Base-by-base conservation (phyloP, 805 yeast genomes). In the Saccharomyces cerevisiae region DNA sequence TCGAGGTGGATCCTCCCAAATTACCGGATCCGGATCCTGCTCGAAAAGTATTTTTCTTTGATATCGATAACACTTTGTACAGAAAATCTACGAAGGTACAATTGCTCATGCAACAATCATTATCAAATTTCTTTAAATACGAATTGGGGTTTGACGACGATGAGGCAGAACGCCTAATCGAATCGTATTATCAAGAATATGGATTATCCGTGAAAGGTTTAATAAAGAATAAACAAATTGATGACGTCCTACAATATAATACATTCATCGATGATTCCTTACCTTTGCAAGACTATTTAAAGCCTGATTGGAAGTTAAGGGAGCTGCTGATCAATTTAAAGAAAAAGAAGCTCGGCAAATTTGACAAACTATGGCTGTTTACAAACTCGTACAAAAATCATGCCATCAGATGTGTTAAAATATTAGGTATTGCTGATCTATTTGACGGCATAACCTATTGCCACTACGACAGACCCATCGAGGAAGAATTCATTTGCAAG, bases 371-470 rank as follows among this genome's bases (percentile, higher is more conserved):
- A 58, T 92, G 99, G 99, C 77, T 94, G 47, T 87, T 89, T 64
- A 92, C 99, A 4, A 92, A 92, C 68, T 98, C 99, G 1, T 92
- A 92, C 73, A 84, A 85, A 66, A 89, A 82, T 64, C 99, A 92
- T 70, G 99, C 92, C 0, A 63, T 83, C 48, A 77, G 97, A 50
- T 96, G 89, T 30, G 77, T 90, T 21, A 78, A 83, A 47, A 75
- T 92, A 49, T 74, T 92, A 50, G 97, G 97, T 1, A 69, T 92
- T 29, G 97, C 92, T n/a, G 97, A 91, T 67, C 67, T 89, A 53
- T 91, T 94, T 67, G 98, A 92, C 60, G 99, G 99, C 0, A 78
- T 94, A 60, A 89, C 97, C 1, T 92, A 75, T 70, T 94, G 99
- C 72, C 96, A 94, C 72, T 94, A 94, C 67, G 59, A 36, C 8